Conservation (phyloP, 192 early-diverging fungal genomes). For the Coemansia sp. region DNA sequence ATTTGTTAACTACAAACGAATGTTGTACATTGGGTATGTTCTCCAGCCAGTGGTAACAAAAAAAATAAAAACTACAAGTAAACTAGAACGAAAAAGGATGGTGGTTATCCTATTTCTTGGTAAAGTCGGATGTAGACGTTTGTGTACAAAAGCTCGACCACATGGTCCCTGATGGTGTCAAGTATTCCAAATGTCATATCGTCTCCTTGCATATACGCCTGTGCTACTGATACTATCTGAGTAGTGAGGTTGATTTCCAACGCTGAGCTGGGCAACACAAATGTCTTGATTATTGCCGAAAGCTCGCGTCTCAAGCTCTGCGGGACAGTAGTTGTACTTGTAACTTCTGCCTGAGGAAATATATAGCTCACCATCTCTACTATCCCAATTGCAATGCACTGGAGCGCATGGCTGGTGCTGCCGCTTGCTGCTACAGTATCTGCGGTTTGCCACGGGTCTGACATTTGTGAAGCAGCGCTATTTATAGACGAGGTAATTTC, state of each 20-base stretch:
- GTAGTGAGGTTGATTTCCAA: slow-evolving; percentile 28
- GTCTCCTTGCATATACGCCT: slow-evolving; percentile 20
- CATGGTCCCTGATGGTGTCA: slow-evolving; percentile 28
- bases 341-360: slow-evolving; percentile 17
- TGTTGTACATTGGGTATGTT: too few relatives aligned
- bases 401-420: background rate
- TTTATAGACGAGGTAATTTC: background rate
- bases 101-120: slow-evolving; percentile 1
- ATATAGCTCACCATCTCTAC: slow-evolving; percentile 18
- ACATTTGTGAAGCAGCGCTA: background rate
- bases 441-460: background rate
- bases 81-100: too few relatives aligned
- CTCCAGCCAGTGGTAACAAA: too few relatives aligned
- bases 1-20: too few relatives aligned
- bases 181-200: slow-evolving; percentile 21
- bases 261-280: slow-evolving; percentile 30
- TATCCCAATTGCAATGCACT: slow-evolving; percentile 21
- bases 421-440: background rate
- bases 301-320: slow-evolving; percentile 26
- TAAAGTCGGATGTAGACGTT: slow-evolving; percentile 37
- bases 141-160: slow-evolving; percentile 35
- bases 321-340: slow-evolving; percentile 10
- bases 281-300: slow-evolving; percentile 27
- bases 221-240: slow-evolving; percentile 5
- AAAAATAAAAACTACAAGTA: too few relatives aligned